These are phyloP conservation scores for Termitomyces sp. DNA, from an alignment of 768 basidiomycete species.

Conservation along the genomic window DNA sequence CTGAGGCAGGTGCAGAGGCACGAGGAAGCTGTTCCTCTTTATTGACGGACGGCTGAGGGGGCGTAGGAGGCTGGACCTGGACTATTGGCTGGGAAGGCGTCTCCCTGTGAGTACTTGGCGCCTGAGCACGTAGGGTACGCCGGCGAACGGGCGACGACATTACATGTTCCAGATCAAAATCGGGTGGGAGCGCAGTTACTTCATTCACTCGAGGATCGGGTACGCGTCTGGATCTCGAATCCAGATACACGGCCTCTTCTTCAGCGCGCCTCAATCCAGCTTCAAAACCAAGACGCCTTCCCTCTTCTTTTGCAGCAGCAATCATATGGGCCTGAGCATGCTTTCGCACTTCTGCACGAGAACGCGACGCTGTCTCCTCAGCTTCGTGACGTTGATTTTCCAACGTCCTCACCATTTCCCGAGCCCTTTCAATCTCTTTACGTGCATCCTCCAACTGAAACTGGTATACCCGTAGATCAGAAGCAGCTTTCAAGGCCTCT, in stretches of 20 bases:
- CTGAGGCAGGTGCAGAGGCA: neutral
- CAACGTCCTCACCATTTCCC: constrained; percentile 39
- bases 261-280: constrained; percentile 39
- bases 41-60: neutral
- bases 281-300: constrained; percentile 44
- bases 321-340: constrained; percentile 46
- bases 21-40: neutral
- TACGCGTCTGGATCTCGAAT: neutral
- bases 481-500: constrained; percentile 28
- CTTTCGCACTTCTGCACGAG: constrained; percentile 44
- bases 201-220: neutral
- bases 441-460: constrained; percentile 35
- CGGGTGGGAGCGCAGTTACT: neutral
- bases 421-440: constrained; percentile 48
- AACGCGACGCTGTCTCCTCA: constrained; percentile 45
- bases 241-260: constrained; percentile 18
- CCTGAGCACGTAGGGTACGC: neutral
- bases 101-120: neutral
- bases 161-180: neutral
- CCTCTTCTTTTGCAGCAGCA: constrained; percentile 52
- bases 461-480: constrained; percentile 33
- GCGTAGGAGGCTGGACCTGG: neutral
- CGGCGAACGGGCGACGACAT: constrained; percentile 8
- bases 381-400: constrained; percentile 55
- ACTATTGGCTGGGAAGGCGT: neutral